These are phyloP conservation scores for Lepidium africanum DNA, from an alignment of 345 rosid species.

Conservation along the genomic window DNA sequence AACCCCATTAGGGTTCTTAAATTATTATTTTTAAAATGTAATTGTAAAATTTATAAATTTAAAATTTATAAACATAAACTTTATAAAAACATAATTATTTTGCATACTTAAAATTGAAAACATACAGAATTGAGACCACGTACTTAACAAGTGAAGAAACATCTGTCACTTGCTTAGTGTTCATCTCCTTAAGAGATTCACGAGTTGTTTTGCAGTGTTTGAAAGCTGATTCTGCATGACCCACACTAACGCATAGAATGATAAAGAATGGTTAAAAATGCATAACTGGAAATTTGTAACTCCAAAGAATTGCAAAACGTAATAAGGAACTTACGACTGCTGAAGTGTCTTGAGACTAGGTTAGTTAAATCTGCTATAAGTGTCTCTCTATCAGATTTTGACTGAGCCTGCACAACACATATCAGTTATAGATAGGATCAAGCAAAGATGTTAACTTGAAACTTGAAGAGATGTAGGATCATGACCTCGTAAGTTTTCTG, in stretches of 20 bases:
- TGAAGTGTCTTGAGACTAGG: slow-evolving; percentile 70
- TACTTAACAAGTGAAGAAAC: slow-evolving; percentile 52
- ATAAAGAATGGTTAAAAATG: background rate
- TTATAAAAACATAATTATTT: too few relatives aligned
- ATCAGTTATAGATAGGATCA: slow-evolving; percentile 13
- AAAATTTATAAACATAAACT: too few relatives aligned
- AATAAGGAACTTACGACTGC: slow-evolving; percentile 50
- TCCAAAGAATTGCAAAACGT: background rate
- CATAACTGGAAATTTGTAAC: background rate
- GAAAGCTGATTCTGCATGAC: slow-evolving; percentile 63
- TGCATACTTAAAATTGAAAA: too few relatives aligned
- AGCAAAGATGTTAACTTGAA: background rate
- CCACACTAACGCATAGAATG: slow-evolving; percentile 42
- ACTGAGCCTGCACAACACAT: slow-evolving; percentile 59
- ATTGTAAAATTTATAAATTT: too few relatives aligned
- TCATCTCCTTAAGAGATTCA: slow-evolving; percentile 52
- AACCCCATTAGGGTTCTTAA: too few relatives aligned
- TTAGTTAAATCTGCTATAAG: slow-evolving; percentile 75
- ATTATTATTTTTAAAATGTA: too few relatives aligned
- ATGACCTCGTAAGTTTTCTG: slow-evolving; percentile 78
- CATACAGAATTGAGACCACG: slow-evolving; percentile 13
- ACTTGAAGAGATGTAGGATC: background rate
- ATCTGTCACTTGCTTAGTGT: slow-evolving; percentile 42
- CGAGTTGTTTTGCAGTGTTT: slow-evolving; percentile 50
- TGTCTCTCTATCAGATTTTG: slow-evolving; percentile 72